Conservation (phyloP, 202 grass and related monocot genomes). For the Brachypodium distachyon region DNA sequence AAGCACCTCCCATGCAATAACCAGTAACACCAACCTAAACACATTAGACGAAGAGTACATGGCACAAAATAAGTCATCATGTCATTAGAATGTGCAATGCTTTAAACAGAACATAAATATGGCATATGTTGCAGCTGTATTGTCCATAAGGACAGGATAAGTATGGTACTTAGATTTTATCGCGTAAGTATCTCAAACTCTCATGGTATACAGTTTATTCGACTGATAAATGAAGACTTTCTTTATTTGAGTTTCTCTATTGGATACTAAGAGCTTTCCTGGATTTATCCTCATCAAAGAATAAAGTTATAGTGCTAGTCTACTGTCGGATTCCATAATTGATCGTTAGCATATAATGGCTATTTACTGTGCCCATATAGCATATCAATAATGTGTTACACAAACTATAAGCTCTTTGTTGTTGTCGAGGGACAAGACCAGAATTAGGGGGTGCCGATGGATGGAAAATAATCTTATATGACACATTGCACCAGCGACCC, state of each 20-base stretch:
- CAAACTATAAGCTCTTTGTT: background rate
- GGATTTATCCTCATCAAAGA: background rate
- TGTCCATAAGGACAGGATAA: background rate
- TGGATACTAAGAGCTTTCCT: background rate
- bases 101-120: background rate
- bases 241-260: background rate
- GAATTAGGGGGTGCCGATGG: too few species aligned
- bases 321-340: background rate
- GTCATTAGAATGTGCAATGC: background rate
- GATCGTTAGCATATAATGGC: too few species aligned
- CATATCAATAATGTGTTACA: background rate
- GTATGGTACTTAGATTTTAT: background rate
- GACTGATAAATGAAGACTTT: background rate
- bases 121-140: background rate
- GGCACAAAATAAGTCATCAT: background rate
- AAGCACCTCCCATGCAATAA: conserved; percentile 85
- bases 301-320: background rate
- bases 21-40: conserved; percentile 82
- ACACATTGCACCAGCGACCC: too few species aligned
- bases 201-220: background rate
- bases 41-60: background rate
- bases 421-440: too few species aligned
- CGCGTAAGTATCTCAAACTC: background rate
- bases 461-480: too few species aligned
- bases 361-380: too few species aligned